phyloP scores from a whole-genome alignment of 169 alveolate species.

The Theileria annulata region DNA sequence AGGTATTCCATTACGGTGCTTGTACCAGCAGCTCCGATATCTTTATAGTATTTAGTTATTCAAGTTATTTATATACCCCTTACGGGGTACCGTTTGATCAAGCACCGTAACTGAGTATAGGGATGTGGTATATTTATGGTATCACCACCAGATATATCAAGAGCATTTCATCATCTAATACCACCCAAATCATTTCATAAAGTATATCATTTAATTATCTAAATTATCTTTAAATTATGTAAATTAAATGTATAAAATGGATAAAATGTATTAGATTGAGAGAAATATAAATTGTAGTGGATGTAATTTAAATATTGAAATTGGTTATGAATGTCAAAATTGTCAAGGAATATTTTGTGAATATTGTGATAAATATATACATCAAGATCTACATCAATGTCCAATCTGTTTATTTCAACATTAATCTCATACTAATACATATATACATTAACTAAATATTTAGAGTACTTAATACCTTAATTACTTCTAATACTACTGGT shows the following conservation, averaged over 20 bases:
- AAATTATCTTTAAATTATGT: neutral
- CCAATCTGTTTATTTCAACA: constrained; percentile 63
- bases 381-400: constrained; percentile 75
- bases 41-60: neutral
- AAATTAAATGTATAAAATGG: neutral
- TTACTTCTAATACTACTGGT: too few relatives aligned
- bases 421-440: constrained; percentile 5
- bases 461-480: too few relatives aligned
- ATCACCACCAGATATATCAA: constrained; percentile 66
- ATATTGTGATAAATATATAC: constrained; percentile 67
- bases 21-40: constrained; percentile 42
- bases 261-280: constrained; percentile 14
- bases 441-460: too few relatives aligned
- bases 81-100: too few relatives aligned
- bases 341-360: constrained; percentile 65
- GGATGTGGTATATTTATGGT: constrained; percentile 62
- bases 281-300: constrained; percentile 36
- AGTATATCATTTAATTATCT: constrained; percentile 3
- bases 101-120: neutral
- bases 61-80: neutral
- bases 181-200: constrained; percentile 43
- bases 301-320: constrained; percentile 49
- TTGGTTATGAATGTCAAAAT: constrained; percentile 66
- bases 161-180: constrained; percentile 61
- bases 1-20: constrained; percentile 38